Conservation (phyloP, 805 yeast species). For the Diddensiella santjacobensis region DNA sequence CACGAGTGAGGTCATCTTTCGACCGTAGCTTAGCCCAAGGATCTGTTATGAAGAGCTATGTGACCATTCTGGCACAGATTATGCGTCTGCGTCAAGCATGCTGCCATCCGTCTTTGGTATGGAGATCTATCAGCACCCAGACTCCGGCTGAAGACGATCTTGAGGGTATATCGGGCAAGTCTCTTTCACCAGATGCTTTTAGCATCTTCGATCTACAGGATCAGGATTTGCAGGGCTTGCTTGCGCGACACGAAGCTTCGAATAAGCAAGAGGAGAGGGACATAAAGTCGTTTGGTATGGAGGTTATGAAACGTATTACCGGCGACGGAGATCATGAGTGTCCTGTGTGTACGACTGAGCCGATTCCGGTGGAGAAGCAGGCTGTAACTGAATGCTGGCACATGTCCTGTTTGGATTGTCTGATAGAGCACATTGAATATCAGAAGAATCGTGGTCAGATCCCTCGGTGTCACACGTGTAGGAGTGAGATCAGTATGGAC, state of each 20-base stretch:
- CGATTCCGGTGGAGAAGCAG: constrained; percentile 51
- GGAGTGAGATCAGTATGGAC: constrained; percentile 49
- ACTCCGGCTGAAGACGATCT: constrained; percentile 16
- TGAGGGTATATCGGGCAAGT: neutral
- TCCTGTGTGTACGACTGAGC: constrained; percentile 74
- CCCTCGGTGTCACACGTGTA: constrained; percentile 73
- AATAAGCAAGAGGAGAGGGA: constrained; percentile 17
- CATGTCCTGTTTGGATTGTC: constrained; percentile 67
- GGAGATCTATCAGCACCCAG: constrained; percentile 24
- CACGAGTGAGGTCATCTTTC: constrained; percentile 52
- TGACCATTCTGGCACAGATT: constrained; percentile 78
- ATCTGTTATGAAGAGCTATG: constrained; percentile 63
- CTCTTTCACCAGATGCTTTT: neutral
- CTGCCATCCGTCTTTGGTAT: constrained; percentile 72
- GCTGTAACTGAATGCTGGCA: constrained; percentile 79
- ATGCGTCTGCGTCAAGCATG: constrained; percentile 82
- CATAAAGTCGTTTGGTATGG: constrained; percentile 20
- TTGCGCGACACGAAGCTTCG: constrained; percentile 18
- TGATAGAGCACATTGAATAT: constrained; percentile 69
- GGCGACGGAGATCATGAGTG: constrained; percentile 59
- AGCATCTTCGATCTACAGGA: constrained; percentile 24
- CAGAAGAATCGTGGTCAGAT: constrained; percentile 47
- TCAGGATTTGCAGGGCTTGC: constrained; percentile 22
- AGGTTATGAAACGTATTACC: constrained; percentile 28
- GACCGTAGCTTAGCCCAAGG: constrained; percentile 44